Percentiles rank a stretch among this genome's conserved stretches.
Evolutionary conservation across 106 monocot genomes (phyloP).

Genomic region (Agapanthus africanus): DNA sequence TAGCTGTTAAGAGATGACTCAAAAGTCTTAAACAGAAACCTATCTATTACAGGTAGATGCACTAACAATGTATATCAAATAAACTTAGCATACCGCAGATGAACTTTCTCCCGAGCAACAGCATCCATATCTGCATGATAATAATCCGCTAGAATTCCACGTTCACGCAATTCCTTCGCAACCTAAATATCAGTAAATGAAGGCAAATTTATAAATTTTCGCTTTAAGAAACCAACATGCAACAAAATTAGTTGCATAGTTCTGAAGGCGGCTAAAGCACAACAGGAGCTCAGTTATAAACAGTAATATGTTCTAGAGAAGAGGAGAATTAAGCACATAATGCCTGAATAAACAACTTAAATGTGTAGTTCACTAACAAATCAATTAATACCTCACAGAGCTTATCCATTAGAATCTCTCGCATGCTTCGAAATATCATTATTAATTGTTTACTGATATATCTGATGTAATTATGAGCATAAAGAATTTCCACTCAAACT

Average conservation of each 20-base stretch:
- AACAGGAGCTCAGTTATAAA: not conserved
- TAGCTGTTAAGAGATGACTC: no score
- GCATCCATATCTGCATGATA: constrained; percentile 99
- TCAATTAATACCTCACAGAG: not conserved
- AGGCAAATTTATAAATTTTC: not conserved
- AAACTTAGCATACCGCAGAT: constrained; percentile 42
- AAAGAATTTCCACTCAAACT: not conserved
- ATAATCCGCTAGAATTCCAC: constrained; percentile 83
- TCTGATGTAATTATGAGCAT: not conserved
- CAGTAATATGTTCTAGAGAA: not conserved
- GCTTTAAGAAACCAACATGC: not conserved
- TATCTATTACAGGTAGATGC: no score
- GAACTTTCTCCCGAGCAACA: constrained; percentile 80
- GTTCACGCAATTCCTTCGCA: constrained; percentile 71
- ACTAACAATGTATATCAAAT: not conserved
- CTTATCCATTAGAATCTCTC: not conserved
- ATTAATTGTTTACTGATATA: not conserved
- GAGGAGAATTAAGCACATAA: not conserved
- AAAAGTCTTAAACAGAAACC: no score
- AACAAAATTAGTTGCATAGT: not conserved
- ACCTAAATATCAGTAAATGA: no score
- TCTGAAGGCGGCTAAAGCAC: not conserved
- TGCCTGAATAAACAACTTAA: not conserved
- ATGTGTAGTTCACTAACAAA: not conserved
- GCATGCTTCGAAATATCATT: not conserved